Conservation (phyloP, 208 protist genomes). For the Zelonia costaricensis region DNA sequence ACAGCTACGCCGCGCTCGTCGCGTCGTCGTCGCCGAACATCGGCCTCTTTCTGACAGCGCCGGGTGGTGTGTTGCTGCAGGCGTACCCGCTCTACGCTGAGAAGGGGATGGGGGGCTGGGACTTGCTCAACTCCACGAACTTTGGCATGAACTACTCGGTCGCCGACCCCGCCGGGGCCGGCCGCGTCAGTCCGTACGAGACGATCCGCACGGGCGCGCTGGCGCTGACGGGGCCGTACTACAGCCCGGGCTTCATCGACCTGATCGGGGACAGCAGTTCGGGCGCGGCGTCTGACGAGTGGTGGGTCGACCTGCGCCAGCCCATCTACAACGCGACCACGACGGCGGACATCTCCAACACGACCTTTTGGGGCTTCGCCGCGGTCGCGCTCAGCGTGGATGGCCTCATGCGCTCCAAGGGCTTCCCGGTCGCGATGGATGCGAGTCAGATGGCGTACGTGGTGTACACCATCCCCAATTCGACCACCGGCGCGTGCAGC, state of each 20-base stretch:
- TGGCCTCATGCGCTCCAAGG: constrained; percentile 21
- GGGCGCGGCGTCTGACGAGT: constrained; percentile 1
- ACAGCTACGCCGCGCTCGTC: constrained; percentile 20
- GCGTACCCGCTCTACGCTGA: constrained; percentile 26
- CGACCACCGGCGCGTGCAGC: neutral
- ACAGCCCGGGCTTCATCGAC: constrained; percentile 5
- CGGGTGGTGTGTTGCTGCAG: constrained; percentile 62
- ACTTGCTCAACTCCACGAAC: constrained; percentile 1
- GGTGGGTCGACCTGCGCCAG: constrained; percentile 48
- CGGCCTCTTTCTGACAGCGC: constrained; percentile 38
- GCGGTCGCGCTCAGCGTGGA: constrained; percentile 38
- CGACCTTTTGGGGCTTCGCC: constrained; percentile 81
- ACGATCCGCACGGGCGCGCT: constrained; percentile 26
- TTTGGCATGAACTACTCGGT: neutral
- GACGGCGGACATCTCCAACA: neutral
- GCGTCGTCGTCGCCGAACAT: constrained; percentile 17
- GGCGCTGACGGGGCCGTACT: constrained; percentile 36
- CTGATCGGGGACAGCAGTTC: neutral
- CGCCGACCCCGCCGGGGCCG: neutral
- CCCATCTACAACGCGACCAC: constrained; percentile 53
- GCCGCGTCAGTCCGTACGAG: constrained; percentile 5
- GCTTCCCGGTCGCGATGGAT: constrained; percentile 14
- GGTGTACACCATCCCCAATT: constrained; percentile 8
- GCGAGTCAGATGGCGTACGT: constrained; percentile 17
- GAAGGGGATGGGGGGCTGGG: constrained; percentile 18